Conservation (phyloP, 768 basidiomycete species). For the Mycena filopes region DNA sequence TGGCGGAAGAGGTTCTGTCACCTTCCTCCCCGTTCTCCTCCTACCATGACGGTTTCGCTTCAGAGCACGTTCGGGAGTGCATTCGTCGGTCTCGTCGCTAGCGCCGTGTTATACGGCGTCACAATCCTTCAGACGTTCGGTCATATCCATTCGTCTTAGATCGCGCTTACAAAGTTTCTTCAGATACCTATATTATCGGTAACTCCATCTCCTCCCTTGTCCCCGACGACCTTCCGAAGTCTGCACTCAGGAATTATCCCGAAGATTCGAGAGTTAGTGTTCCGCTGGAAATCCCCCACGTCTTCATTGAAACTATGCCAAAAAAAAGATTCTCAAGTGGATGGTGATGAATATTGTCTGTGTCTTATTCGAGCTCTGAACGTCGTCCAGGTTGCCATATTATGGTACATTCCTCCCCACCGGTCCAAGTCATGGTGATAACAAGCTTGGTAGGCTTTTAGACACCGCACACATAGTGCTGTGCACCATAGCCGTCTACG, state of each 20-base stretch:
- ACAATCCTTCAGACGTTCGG: conserved; percentile 56
- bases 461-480: conserved; percentile 59
- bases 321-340: conserved; percentile 44
- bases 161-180: neutral
- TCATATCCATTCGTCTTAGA: neutral
- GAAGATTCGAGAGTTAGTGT: conserved; percentile 42
- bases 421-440: neutral
- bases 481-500: conserved; percentile 57
- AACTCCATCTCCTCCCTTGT: neutral
- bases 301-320: too few relatives aligned
- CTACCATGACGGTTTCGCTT: conserved; percentile 33
- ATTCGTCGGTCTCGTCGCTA: conserved; percentile 56
- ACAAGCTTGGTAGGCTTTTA: conserved; percentile 42
- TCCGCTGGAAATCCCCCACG: too few relatives aligned
- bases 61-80: conserved; percentile 56
- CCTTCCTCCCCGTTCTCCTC: conserved; percentile 6
- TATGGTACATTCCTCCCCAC: conserved; percentile 41
- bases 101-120: conserved; percentile 60
- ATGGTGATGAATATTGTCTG: conserved; percentile 44
- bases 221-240: neutral
- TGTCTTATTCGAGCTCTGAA: neutral
- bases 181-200: conserved; percentile 58
- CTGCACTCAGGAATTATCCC: conserved; percentile 35
- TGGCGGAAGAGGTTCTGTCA: neutral
- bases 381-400: conserved; percentile 44